A percentile compares a stretch with the other conserved stretches of the same genome.
Conservation (phyloP, 257 asterid genomes). For the Nicotiana knightiana region DNA sequence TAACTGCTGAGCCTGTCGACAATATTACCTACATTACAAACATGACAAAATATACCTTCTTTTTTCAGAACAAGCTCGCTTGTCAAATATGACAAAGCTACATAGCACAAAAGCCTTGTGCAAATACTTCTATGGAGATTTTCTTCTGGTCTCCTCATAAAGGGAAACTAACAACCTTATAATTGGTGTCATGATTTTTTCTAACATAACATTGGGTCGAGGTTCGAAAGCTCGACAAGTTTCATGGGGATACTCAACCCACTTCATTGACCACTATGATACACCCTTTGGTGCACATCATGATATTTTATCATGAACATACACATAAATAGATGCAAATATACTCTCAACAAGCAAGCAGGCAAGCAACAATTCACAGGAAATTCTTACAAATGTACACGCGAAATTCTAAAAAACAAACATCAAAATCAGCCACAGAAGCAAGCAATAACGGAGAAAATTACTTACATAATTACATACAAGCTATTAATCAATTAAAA, state of each 20-base stretch:
- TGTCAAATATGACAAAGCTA: too few species aligned
- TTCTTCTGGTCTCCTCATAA: not conserved
- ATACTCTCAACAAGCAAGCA: not conserved
- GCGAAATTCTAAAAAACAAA: too few species aligned
- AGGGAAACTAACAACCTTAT: not conserved
- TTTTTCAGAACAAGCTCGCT: too few species aligned
- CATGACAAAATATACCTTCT: not conserved
- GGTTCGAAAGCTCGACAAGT: not conserved
- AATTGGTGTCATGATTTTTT: not conserved
- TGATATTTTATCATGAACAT: not conserved
- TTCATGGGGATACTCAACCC: not conserved
- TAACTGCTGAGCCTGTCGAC: constrained; percentile 77
- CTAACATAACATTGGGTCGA: not conserved
- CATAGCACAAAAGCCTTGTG: too few species aligned
- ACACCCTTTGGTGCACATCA: not conserved
- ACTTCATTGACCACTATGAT: not conserved
- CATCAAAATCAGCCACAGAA: too few species aligned
- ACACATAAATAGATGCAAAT: not conserved
- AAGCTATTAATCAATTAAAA: not conserved
- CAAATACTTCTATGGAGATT: not conserved
- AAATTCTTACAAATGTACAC: too few species aligned
- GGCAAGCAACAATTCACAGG: not conserved
- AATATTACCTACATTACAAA: not conserved
- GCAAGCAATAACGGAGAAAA: not conserved
- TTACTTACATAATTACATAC: not conserved